phyloP scores from a whole-genome alignment of 1,139 yeast genomes.

The Geotrichum citri-aurantii region DNA sequence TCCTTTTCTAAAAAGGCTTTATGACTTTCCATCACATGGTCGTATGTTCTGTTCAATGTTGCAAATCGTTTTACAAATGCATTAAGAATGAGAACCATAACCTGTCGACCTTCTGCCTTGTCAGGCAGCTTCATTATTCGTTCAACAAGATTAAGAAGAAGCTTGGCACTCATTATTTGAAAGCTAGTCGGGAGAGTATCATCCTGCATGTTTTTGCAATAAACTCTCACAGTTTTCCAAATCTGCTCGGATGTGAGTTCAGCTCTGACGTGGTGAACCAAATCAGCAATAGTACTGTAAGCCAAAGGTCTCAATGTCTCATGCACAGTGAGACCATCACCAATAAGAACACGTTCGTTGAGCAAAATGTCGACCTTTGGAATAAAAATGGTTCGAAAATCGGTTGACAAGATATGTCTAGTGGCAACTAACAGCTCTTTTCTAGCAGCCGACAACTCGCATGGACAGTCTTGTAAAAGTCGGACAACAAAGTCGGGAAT shows the following conservation, averaged over 20 bases:
- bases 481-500: conserved; percentile 87
- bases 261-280: conserved; percentile 84
- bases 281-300: conserved; percentile 92
- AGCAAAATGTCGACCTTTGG: conserved; percentile 81
- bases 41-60: conserved; percentile 65
- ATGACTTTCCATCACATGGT: conserved; percentile 61
- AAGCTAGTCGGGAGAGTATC: conserved; percentile 80
- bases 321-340: conserved; percentile 86
- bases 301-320: conserved; percentile 87
- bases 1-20: conserved; percentile 22
- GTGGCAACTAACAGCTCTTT: conserved; percentile 93
- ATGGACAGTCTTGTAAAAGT: conserved; percentile 89
- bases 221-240: conserved; percentile 80
- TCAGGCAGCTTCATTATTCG: conserved; percentile 78
- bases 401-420: conserved; percentile 86
- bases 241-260: conserved; percentile 80
- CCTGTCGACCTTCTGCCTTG: conserved; percentile 78
- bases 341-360: conserved; percentile 82
- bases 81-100: conserved; percentile 60
- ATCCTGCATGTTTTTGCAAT: conserved; percentile 77
- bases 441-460: conserved; percentile 88
- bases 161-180: conserved; percentile 95
- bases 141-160: conserved; percentile 81
- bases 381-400: conserved; percentile 72
- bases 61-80: conserved; percentile 82